Percentiles rank a stretch among this genome's conserved stretches.
These are phyloP conservation scores for Vicia faba DNA, from an alignment of 306 rosid species.

Conservation along the genomic window DNA sequence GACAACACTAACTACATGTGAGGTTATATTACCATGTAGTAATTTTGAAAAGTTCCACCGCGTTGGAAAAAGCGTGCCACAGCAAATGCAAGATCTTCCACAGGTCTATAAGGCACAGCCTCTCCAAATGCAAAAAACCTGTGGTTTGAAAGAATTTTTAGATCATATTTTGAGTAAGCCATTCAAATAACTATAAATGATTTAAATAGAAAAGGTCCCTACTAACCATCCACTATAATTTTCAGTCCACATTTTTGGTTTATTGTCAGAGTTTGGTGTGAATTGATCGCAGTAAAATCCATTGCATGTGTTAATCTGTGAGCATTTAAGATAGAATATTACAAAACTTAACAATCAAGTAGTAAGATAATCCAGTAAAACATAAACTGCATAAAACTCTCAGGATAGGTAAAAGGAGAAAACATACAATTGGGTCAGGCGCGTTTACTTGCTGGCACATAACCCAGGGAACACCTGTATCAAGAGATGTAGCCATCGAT, in stretches of 20 bases:
- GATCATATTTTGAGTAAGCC: constrained; percentile 7
- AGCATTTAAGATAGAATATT: constrained; percentile 17
- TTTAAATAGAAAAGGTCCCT: constrained; percentile 27
- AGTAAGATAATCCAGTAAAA: too few relatives aligned
- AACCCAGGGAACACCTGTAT: constrained; percentile 98
- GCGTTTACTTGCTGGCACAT: constrained; percentile 95
- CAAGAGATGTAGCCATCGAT: constrained; percentile 77
- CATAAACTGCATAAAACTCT: background rate
- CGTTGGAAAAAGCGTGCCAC: constrained; percentile 89
- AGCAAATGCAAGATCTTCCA: constrained; percentile 86
- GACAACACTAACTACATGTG: background rate
- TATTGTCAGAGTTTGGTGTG: constrained; percentile 68
- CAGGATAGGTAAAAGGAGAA: constrained; percentile 7
- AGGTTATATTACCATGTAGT: constrained; percentile 74
- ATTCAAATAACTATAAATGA: constrained; percentile 20
- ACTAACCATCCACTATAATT: constrained; percentile 87
- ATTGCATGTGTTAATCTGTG: constrained; percentile 89
- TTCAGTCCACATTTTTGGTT: constrained; percentile 96
- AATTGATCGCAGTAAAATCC: constrained; percentile 90
- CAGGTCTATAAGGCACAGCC: constrained; percentile 78
- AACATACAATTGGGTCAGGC: constrained; percentile 86
- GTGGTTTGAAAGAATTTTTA: background rate
- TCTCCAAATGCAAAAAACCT: constrained; percentile 90
- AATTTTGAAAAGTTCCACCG: constrained; percentile 94
- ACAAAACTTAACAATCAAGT: too few relatives aligned